These are phyloP conservation scores for Cyclotella cryptica DNA, from an alignment of 108 stramenopile genomes.

Conservation along the genomic window DNA sequence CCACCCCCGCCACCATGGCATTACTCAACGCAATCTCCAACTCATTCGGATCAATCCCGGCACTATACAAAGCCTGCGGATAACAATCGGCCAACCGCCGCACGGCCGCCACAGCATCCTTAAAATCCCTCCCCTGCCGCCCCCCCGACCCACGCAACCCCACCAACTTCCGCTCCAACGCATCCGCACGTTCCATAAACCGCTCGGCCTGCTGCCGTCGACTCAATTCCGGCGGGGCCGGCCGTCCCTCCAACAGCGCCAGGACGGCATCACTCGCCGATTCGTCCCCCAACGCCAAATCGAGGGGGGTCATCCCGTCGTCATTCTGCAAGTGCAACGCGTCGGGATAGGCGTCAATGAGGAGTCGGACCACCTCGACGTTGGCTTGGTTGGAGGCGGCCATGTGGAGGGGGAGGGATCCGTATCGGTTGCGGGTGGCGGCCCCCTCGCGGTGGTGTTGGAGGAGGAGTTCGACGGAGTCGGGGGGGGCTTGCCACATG, in stretches of 20 bases:
- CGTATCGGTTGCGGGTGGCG: slow-evolving; percentile 86
- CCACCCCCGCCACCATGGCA: slow-evolving; percentile 40
- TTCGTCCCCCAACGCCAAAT: slow-evolving; percentile 81
- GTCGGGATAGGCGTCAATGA: slow-evolving; percentile 88
- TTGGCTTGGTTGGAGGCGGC: slow-evolving; percentile 84
- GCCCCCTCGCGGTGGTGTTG: slow-evolving; percentile 82
- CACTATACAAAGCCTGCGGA: slow-evolving; percentile 86
- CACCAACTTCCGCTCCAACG: slow-evolving; percentile 73
- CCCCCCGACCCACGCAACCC: slow-evolving; percentile 65
- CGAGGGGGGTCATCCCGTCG: slow-evolving; percentile 92
- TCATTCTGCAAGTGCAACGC: slow-evolving; percentile 89
- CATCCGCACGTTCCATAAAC: slow-evolving; percentile 78
- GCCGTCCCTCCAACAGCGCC: slow-evolving; percentile 87
- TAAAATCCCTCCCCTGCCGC: slow-evolving; percentile 70
- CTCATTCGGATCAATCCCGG: slow-evolving; percentile 81
- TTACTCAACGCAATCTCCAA: slow-evolving; percentile 79
- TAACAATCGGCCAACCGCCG: slow-evolving; percentile 87
- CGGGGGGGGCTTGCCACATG: slow-evolving; percentile 89
- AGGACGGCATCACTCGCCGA: slow-evolving; percentile 75
- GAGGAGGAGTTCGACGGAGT: slow-evolving; percentile 79
- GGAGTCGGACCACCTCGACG: slow-evolving; percentile 75
- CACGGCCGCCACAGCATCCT: slow-evolving; percentile 79
- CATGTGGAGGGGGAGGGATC: slow-evolving; percentile 87
- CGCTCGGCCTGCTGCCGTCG: slow-evolving; percentile 84
- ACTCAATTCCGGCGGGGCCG: slow-evolving; percentile 84